phyloP scores from a whole-genome alignment of 306 rosid species.

The Prunus armeniaca region DNA sequence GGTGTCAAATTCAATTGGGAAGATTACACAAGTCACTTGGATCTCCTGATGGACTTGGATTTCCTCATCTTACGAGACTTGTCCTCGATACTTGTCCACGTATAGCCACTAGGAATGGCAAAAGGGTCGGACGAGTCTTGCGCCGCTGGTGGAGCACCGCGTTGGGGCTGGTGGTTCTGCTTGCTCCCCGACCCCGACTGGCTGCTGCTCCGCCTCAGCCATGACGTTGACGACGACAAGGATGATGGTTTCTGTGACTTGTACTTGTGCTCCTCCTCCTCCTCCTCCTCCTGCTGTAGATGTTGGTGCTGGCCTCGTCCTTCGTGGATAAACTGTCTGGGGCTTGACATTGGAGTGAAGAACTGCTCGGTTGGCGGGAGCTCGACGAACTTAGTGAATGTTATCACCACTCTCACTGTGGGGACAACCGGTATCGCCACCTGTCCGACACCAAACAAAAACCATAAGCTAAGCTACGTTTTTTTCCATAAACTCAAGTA shows the following conservation, averaged over 20 bases:
- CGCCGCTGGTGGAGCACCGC: slow-evolving; percentile 16
- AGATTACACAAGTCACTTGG: slow-evolving; percentile 35
- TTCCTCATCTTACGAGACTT: slow-evolving; percentile 60
- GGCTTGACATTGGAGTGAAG: slow-evolving; percentile 86
- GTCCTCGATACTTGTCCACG: slow-evolving; percentile 66
- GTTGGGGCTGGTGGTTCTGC: slow-evolving; percentile 32
- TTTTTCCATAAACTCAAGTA: not conserved
- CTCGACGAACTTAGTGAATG: slow-evolving; percentile 91
- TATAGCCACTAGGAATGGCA: slow-evolving; percentile 74
- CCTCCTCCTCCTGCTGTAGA: slow-evolving; percentile 9
- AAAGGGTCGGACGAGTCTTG: slow-evolving; percentile 69
- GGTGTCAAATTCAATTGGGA: not conserved
- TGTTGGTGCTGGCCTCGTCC: slow-evolving; percentile 26
- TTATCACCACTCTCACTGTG: slow-evolving; percentile 90
- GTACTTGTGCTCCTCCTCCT: slow-evolving; percentile 31
- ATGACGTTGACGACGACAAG: slow-evolving; percentile 33
- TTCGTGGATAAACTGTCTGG: slow-evolving; percentile 45
- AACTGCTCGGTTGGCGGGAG: slow-evolving; percentile 72
- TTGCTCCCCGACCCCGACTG: slow-evolving; percentile 42
- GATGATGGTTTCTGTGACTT: slow-evolving; percentile 24
- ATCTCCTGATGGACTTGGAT: slow-evolving; percentile 64
- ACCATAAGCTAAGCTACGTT: not conserved
- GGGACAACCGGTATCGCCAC: slow-evolving; percentile 95
- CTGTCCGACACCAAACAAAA: slow-evolving; percentile 38
- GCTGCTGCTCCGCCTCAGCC: slow-evolving; percentile 65